Evolutionary conservation across 805 yeast genomes (phyloP), one percentile per base, ranked within the genome.

Genomic region (Candida yuanshanica): DNA sequence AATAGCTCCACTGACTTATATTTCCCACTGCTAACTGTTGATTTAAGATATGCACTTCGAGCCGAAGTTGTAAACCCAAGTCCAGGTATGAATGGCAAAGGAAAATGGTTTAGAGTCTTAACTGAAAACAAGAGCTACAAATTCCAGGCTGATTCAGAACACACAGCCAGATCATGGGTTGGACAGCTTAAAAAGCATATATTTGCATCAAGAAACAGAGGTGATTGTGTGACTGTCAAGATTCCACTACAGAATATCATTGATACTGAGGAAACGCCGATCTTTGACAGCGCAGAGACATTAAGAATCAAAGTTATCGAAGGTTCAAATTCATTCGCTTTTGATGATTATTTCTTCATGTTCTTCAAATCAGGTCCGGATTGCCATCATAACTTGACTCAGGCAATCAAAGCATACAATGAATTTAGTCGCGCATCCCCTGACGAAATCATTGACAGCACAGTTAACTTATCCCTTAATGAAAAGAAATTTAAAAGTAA

Each of bases 101-200:
- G 65, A 1, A 63, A 52, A 26, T 77, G 81, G 73, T 77, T 90
- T 52, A 69, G 72, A 34, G 63, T 91, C 20, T 59, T 71, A 3
- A 79, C 88, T 2, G 77, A 72, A 33, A 67, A 71, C 23, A 74
- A 77, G 47, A 70, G 75, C 0, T 81, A 81, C 58, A 69, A 72
- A 32, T 83, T 90, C 50, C 72, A 74, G 46, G 84, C 95, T 2
- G 96, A 90, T 53, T 79, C 83, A 20, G 62, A 75, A 13, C 78
- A 71, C 46, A 65, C 81, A 7, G 97, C 97, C 0, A 71, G 84
- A 44, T 74, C 81, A 14, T 91, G 98, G 98, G 81, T 77, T 35
- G 79, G 81, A 39, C 64, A 73, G 9, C 61, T 91, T 34, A 85
- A 83, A 48, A 87, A 84, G 52, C 81, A 82, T 39, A 78, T 87